Conservation (phyloP, 495 filamentous ascomycete genomes). For the Cercophora scortea region DNA sequence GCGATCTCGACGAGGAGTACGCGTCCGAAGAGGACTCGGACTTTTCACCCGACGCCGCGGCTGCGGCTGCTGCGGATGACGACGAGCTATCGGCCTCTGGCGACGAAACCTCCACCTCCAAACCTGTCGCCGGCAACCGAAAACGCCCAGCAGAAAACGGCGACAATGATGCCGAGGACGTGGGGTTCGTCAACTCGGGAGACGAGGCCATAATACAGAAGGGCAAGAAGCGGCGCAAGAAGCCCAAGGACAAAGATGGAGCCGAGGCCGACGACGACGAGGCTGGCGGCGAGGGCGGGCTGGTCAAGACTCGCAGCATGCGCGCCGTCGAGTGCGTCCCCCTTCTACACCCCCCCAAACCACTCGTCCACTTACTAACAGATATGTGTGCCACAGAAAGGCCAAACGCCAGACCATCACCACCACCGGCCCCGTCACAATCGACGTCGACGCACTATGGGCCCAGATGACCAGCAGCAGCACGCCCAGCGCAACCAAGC, state of each 20-base stretch:
- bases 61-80: background rate
- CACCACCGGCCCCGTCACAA: slow-evolving; percentile 60
- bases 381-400: slow-evolving; percentile 36
- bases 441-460: slow-evolving; percentile 91
- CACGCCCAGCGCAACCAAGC: slow-evolving; percentile 1
- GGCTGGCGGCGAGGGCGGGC: slow-evolving; percentile 51
- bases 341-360: too few relatives aligned
- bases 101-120: background rate
- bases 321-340: slow-evolving; percentile 47
- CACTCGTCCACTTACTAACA: slow-evolving; percentile 9
- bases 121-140: background rate
- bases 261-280: slow-evolving; percentile 36
- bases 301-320: slow-evolving; percentile 76
- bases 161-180: slow-evolving; percentile 36
- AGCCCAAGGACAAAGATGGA: slow-evolving; percentile 39
- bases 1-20: background rate
- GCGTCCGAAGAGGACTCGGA: background rate
- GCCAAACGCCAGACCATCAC: slow-evolving; percentile 57
- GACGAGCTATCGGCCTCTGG: background rate
- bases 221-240: slow-evolving; percentile 50
- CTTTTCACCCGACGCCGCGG: background rate
- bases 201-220: slow-evolving; percentile 68
- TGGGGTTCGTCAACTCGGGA: slow-evolving; percentile 56
- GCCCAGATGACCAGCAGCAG: slow-evolving; percentile 56
- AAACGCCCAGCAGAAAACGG: background rate